Percentiles rank a stretch among this genome's conserved stretches.
These are phyloP conservation scores for Lichtheimia hyalospora DNA, from an alignment of 371 early-diverging fungal genomes.

Conservation along the genomic window DNA sequence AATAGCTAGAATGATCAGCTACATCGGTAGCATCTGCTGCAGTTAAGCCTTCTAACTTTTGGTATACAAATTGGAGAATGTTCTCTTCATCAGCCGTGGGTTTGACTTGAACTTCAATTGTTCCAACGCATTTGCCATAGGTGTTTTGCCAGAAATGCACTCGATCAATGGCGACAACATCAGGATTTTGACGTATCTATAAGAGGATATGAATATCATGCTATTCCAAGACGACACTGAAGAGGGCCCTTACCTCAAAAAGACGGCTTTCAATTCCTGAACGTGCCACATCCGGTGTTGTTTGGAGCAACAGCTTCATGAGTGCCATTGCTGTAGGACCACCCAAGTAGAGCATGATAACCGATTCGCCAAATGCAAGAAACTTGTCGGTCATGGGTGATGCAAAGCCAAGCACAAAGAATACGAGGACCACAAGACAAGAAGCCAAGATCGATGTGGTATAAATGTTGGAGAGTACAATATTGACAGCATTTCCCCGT, in stretches of 20 bases:
- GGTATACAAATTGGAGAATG: slow-evolving; percentile 49
- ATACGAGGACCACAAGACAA: slow-evolving; percentile 22
- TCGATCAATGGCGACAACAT: slow-evolving; percentile 45
- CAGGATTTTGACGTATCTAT: slow-evolving; percentile 47
- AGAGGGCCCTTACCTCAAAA: slow-evolving; percentile 26
- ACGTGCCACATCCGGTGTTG: slow-evolving; percentile 34
- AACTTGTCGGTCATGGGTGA: slow-evolving; percentile 48
- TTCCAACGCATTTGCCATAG: slow-evolving; percentile 59
- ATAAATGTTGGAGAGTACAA: slow-evolving; percentile 37
- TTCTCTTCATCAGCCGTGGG: slow-evolving; percentile 59
- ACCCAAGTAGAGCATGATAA: slow-evolving; percentile 52
- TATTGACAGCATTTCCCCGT: slow-evolving; percentile 31
- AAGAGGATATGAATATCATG: neutral
- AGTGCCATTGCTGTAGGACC: slow-evolving; percentile 42
- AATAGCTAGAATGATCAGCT: slow-evolving; percentile 7
- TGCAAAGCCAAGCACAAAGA: slow-evolving; percentile 25
- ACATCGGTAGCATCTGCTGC: slow-evolving; percentile 26
- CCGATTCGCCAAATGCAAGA: slow-evolving; percentile 54
- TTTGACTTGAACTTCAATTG: slow-evolving; percentile 47
- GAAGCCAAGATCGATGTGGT: slow-evolving; percentile 33
- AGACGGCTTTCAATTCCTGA: slow-evolving; percentile 39
- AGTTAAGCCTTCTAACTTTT: slow-evolving; percentile 51
- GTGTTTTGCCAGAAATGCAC: slow-evolving; percentile 70
- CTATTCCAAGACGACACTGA: neutral
- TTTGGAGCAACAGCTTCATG: slow-evolving; percentile 42